Evolutionary conservation across 495 filamentous ascomycete genomes (phyloP), one percentile per base, ranked within the genome.

Genomic region (Sphaerosporella brunnea): DNA sequence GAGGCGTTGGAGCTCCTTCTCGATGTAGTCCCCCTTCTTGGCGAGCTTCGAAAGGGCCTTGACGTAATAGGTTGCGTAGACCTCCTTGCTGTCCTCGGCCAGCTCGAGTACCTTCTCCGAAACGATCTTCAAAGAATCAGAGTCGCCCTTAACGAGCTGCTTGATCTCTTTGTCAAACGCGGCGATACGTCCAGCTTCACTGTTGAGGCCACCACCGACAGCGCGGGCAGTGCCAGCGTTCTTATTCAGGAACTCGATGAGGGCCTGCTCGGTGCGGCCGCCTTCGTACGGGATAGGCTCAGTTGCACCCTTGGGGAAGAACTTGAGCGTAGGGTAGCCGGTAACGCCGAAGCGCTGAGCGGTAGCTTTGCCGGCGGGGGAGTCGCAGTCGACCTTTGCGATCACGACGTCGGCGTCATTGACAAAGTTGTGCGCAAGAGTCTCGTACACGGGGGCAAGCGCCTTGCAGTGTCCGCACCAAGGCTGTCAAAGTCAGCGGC

Each of bases 241-340:
- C 57, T 75, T 67, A 70, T 97, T 96, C 61, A 97, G 62, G 72
- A 81, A 97, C 23, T 71, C 63, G 51, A 93, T 63, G 45, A 97
- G 68, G 53, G 79, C 80, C 47, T 71, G 67, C 71, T 93, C 86
- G 15, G 71, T 68, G 53, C 90, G 87, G 49, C 76, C 83, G 45
- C 80, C 80, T 25, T 73, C 66, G 73, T 94, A 97, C 28, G 69
- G 57, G 53, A 79, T 68, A 10, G 79, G 62, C 50, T 78, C 78
- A 47, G 72, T 83, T 48, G 78, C 82, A 57, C 88, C 88, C 65
- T 79, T 80, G 60, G 87, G 79, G 73, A 96, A 96, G 75, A 81
- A 97, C 71, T 92, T 93, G 71, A 97, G 90, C 50, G 90, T 97
- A 23, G 90, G 90, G 73, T 87, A 97, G 23, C 79, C 80, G 42